Evolutionary conservation across 2,329 filamentous ascomycete genomes (phyloP), one percentile per base, ranked within the genome.

Genomic region (Trichoderma sp.): DNA sequence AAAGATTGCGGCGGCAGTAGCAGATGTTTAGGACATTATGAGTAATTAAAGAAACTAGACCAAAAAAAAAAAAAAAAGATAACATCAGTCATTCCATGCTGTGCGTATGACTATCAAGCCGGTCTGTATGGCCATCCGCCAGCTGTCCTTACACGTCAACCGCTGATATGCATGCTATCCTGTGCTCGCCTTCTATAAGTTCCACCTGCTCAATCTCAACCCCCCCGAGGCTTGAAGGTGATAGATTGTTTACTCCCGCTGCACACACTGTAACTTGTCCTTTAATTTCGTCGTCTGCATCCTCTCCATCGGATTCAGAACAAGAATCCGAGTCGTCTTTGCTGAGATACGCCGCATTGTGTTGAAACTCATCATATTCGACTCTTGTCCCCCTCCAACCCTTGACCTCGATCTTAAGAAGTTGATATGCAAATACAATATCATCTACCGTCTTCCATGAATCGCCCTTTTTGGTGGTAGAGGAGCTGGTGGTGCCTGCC

Each of bases 341-440:
- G 58, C 58, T 61, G 37, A 61, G 35, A 61, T 29, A 61, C 43
- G 58, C 58, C 37, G 58, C 58, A 11, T 29, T 43, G 35, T 61
- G 58, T 43, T 37, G 21, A 29, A 61, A 24, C 35, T 61, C 58
- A 47, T 61, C 58, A 27, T 24, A 61, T 43, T 61, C 37, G 33
- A 61, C 24, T 27, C 24, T 61, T 40, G 33, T 43, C 27, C 58
- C 33, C 21, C 37, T 61, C 58, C 58, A 61, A 19, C 58, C 58
- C 37, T 61, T 61, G 35, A 61, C n/a, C 21, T 61, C 58, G 16
- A 61, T 61, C 58, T 61, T 61, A 14, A 61, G 58, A 21, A 61
- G 58, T 37, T 61, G 35, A 43, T 61, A 61, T 7, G 58, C 58
- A 29, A 61, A 61, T 29, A 61, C 8, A n/a, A 61, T 43, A 6